Evolutionary conservation across 805 yeast species (phyloP).

Genomic region (Candida andamanensis): DNA sequence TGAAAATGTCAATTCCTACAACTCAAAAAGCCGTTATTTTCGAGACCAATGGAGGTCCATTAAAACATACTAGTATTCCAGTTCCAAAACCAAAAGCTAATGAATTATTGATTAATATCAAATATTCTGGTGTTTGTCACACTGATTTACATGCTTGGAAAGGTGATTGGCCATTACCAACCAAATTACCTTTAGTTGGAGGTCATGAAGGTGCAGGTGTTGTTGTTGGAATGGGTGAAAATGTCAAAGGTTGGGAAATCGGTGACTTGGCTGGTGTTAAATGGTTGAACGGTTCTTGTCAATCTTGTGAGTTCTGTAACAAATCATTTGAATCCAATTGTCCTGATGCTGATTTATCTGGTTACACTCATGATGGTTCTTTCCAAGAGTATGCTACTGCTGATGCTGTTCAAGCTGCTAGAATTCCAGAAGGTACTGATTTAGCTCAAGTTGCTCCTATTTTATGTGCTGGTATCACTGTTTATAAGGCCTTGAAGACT

Average conservation of each 20-base stretch:
- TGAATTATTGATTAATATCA: slow-evolving; percentile 39
- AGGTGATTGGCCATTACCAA: slow-evolving; percentile 43
- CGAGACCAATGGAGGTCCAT: slow-evolving; percentile 39
- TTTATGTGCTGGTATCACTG: slow-evolving; percentile 65
- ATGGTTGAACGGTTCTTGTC: slow-evolving; percentile 44
- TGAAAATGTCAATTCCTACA: slow-evolving; percentile 25
- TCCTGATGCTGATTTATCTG: slow-evolving; percentile 62
- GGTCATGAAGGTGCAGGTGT: slow-evolving; percentile 49
- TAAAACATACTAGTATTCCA: slow-evolving; percentile 36
- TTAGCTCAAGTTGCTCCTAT: slow-evolving; percentile 56
- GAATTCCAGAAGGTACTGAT: slow-evolving; percentile 50
- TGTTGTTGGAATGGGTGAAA: slow-evolving; percentile 38
- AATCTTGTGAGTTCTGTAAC: slow-evolving; percentile 39
- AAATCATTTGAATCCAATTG: slow-evolving; percentile 48
- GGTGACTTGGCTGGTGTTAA: slow-evolving; percentile 43
- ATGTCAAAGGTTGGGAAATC: slow-evolving; percentile 39
- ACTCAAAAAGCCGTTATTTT: slow-evolving; percentile 42
- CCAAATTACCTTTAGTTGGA: slow-evolving; percentile 44
- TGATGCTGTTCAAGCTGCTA: slow-evolving; percentile 60
- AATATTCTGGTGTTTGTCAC: slow-evolving; percentile 45
- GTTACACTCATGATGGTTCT: slow-evolving; percentile 70
- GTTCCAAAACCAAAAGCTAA: slow-evolving; percentile 39
- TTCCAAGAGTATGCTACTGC: slow-evolving; percentile 67
- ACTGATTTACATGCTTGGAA: slow-evolving; percentile 46
- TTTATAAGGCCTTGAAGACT: slow-evolving; percentile 61